Evolutionary conservation across 805 yeast species (phyloP).

Genomic region (Diddensiella santjacobensis): DNA sequence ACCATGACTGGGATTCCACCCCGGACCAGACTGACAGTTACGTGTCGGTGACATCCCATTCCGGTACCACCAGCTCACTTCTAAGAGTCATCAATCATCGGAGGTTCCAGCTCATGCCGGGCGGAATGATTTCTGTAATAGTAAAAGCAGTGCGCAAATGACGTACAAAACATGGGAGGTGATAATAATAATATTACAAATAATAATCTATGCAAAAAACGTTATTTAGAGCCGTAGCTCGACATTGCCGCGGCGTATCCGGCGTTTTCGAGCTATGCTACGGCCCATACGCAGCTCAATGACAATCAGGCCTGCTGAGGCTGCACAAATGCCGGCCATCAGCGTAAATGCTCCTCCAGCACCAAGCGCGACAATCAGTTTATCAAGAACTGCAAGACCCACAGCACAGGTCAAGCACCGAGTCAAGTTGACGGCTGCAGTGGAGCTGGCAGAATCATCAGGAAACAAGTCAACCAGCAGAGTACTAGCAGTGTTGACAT

Average conservation of each 20-base stretch:
- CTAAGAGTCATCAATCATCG: conserved; percentile 47
- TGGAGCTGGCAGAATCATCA: conserved; percentile 62
- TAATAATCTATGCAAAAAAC: background rate
- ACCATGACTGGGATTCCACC: conserved; percentile 12
- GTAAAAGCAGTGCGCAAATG: conserved; percentile 27
- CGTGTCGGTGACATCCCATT: conserved; percentile 47
- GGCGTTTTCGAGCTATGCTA: conserved; percentile 11
- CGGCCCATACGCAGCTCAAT: conserved; percentile 14
- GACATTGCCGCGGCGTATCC: background rate
- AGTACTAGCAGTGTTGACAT: conserved; percentile 53
- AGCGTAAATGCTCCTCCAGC: conserved; percentile 77
- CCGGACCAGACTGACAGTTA: conserved; percentile 22
- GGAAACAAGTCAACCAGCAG: conserved; percentile 77
- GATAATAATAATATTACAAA: background rate
- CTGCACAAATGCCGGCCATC: conserved; percentile 45
- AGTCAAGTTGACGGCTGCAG: conserved; percentile 66
- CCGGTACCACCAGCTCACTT: conserved; percentile 49
- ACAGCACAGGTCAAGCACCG: conserved; percentile 73
- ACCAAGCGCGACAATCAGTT: conserved; percentile 54
- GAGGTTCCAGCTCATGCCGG: conserved; percentile 47
- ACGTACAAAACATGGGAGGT: background rate
- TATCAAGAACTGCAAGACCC: conserved; percentile 61
- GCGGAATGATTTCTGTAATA: conserved; percentile 55
- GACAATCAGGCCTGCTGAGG: conserved; percentile 9
- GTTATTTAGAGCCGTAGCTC: background rate